A percentile compares a stretch with the other conserved stretches of the same genome.
Conservation (phyloP, 2,329 filamentous ascomycete species). For the Mariannaea sp. region DNA sequence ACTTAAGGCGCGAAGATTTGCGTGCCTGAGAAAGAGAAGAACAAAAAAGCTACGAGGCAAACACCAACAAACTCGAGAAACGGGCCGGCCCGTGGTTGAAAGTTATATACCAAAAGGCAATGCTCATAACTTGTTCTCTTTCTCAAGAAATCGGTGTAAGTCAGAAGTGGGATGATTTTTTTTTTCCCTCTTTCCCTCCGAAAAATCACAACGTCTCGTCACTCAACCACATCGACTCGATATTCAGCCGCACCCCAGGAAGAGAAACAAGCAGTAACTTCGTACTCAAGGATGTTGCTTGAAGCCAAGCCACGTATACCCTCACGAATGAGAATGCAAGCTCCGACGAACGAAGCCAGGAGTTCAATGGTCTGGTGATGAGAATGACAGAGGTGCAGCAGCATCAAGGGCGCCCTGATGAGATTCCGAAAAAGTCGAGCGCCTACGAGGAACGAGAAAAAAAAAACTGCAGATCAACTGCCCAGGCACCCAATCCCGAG, state of each 20-base stretch:
- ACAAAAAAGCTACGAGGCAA: conserved; percentile 10
- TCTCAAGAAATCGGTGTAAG: conserved; percentile 19
- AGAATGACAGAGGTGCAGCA: conserved; percentile 30
- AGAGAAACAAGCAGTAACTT: background rate
- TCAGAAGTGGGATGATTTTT: conserved; percentile 25
- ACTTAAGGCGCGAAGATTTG: too few relatives aligned
- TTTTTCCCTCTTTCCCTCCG: background rate
- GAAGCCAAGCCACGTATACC: conserved; percentile 18
- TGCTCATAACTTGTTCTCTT: conserved; percentile 1
- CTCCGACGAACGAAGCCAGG: conserved; percentile 26
- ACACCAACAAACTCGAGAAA: conserved; percentile 11
- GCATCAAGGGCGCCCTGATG: conserved; percentile 13
- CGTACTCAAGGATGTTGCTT: conserved; percentile 5
- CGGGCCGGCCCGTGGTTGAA: conserved; percentile 2
- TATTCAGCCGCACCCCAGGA: background rate
- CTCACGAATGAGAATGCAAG: conserved; percentile 12
- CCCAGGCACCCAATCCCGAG: conserved; percentile 15
- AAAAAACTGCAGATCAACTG: too few relatives aligned
- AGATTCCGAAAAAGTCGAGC: conserved; percentile 20
- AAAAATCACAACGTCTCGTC: too few relatives aligned
- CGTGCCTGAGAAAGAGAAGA: too few relatives aligned
- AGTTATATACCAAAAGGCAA: conserved; percentile 16
- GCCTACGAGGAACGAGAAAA: conserved; percentile 26
- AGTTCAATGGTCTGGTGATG: conserved; percentile 35
- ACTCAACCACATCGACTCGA: background rate